These are phyloP conservation scores for Mucuna pruriens DNA, from an alignment of 306 rosid genomes.

Conservation along the genomic window DNA sequence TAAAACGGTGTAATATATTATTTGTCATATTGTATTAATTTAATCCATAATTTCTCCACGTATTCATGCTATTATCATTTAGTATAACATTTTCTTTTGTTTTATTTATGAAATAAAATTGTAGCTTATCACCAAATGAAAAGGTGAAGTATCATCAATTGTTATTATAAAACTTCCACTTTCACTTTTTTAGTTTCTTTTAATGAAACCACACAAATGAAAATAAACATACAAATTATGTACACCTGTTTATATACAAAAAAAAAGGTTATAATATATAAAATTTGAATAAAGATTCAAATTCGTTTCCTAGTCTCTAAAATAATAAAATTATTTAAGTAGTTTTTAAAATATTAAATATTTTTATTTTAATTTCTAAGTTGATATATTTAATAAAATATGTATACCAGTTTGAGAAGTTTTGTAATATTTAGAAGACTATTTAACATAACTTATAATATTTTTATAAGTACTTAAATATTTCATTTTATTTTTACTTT, in stretches of 20 bases:
- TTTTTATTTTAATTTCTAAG: too few relatives aligned
- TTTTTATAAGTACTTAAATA: too few relatives aligned
- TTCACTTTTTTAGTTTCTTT: background rate
- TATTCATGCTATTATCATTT: background rate
- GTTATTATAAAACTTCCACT: background rate
- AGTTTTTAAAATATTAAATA: too few relatives aligned
- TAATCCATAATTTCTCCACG: background rate
- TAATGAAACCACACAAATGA: background rate
- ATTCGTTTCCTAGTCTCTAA: too few relatives aligned
- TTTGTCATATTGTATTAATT: background rate
- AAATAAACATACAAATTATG: background rate
- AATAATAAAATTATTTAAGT: too few relatives aligned
- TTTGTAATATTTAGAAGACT: too few relatives aligned
- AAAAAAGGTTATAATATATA: background rate
- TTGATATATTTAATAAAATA: too few relatives aligned
- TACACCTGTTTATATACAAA: background rate
- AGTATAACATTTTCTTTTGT: background rate
- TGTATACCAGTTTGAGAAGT: too few relatives aligned
- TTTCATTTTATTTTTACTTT: too few relatives aligned
- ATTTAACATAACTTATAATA: too few relatives aligned
- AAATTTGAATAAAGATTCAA: background rate
- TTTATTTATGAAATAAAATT: background rate
- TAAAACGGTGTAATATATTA: background rate
- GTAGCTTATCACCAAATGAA: conserved; percentile 4
- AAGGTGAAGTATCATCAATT: background rate